Evolutionary conservation across 192 early-diverging fungal genomes (phyloP).

Genomic region (Podila horticola): DNA sequence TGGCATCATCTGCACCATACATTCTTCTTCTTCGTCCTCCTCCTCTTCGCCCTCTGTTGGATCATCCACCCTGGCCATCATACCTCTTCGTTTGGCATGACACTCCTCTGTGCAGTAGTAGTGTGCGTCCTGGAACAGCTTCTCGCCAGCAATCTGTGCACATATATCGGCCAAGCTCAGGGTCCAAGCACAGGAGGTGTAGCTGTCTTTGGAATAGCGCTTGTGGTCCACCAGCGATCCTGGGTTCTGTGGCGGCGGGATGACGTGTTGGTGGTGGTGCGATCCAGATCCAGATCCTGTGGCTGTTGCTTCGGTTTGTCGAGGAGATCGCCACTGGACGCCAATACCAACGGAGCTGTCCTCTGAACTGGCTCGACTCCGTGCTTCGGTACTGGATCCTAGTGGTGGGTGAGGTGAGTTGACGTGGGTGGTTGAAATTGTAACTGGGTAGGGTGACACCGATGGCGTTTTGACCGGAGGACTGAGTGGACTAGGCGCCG

Average conservation of each 20-base stretch:
- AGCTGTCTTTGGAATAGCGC: conserved; percentile 40
- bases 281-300: not conserved
- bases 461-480: not conserved
- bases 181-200: conserved; percentile 43
- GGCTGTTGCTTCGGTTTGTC: too few species aligned
- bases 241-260: conserved; percentile 11
- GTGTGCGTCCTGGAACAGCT: conserved; percentile 25
- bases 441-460: not conserved
- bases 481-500: conserved; percentile 5
- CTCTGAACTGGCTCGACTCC: not conserved
- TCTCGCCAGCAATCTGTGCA: conserved; percentile 36
- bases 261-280: not conserved
- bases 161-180: conserved; percentile 39
- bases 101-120: conserved; percentile 25
- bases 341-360: not conserved
- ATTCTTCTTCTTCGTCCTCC: conserved; percentile 2
- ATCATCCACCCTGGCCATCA: not conserved
- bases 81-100: conserved; percentile 9
- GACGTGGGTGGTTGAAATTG: not conserved
- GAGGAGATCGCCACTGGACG: not conserved
- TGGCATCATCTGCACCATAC: conserved; percentile 28
- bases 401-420: too few species aligned
- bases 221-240: conserved; percentile 24
- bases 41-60: not conserved
- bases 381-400: not conserved